Evolutionary conservation across 495 filamentous ascomycete species (phyloP), one percentile per base, ranked within the genome.

Genomic region (Aspergillus sclerotiicarbonarius): DNA sequence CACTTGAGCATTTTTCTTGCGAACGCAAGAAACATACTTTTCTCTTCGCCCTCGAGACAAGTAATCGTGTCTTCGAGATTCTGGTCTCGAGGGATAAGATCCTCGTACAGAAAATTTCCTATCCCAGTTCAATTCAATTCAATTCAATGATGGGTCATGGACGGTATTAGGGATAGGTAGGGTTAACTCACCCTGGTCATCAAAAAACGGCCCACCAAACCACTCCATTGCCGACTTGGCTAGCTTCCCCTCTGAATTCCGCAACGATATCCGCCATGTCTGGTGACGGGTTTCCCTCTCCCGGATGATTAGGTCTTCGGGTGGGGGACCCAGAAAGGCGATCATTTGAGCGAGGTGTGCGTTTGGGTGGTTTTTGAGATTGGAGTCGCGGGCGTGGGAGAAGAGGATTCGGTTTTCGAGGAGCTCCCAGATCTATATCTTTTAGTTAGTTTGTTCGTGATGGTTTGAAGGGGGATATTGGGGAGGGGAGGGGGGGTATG

Each of bases 281-380:
- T 5, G 5, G 5, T 25, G 25, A 25, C 25, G 25, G 25, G 2
- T 2, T 25, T 25, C 25, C 5, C 25, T 25, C 25, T 2, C 2
- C n/a, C n/a, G 37, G 3, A 16, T 8, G 2, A 41, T 2, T 13
- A 53, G 37, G 2, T 33, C 21, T 20, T 19, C 3, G 12, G 75
- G 75, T n/a, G 64, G 47, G 44, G 72, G 67, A n/a, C 72, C 75
- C 30, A 76, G 60, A 31, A 78, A 52, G 19, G 71, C 66, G 39
- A 70, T 69, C 55, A 76, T 76, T 46, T 71, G 53, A 25, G 68
- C 63, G 18, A 76, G 61, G 58, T 75, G 75, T 15, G 46, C 55
- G 53, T 51, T 7, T 18, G 62, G 62, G 61, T 63, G 56, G 53
- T 76, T 72, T 39, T 62, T 60, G 25, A 56, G 51, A 35, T 33